Evolutionary conservation across 2,329 filamentous ascomycete genomes (phyloP).

Genomic region (Thelonectria olida): DNA sequence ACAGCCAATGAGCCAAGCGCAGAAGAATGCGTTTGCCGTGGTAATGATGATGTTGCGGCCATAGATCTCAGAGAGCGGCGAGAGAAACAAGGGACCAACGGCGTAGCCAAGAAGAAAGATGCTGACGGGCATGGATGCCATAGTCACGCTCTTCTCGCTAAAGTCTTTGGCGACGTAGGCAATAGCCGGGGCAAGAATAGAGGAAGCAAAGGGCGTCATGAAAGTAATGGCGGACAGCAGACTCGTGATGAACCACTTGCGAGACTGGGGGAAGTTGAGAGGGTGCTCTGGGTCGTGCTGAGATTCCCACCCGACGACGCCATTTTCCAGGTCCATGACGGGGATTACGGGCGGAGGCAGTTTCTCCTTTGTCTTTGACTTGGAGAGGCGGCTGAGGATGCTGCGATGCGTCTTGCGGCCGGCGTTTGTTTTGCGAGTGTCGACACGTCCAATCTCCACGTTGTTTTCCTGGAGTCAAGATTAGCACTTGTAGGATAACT

Average conservation of each 20-base stretch:
- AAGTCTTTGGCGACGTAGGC: conserved; percentile 55
- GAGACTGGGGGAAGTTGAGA: conserved; percentile 62
- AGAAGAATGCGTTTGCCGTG: conserved; percentile 67
- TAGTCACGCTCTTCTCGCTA: conserved; percentile 49
- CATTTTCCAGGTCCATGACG: conserved; percentile 58
- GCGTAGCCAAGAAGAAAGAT: conserved; percentile 70
- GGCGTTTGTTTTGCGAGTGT: conserved; percentile 26
- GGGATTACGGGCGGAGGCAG: conserved; percentile 52
- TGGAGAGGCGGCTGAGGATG: conserved; percentile 37
- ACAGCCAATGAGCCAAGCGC: conserved; percentile 71
- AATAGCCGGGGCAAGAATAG: conserved; percentile 65
- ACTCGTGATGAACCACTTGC: conserved; percentile 67
- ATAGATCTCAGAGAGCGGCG: conserved; percentile 71
- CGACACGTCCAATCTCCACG: conserved; percentile 27
- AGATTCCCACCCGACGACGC: conserved; percentile 68
- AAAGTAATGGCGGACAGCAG: conserved; percentile 70
- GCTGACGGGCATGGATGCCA: conserved; percentile 63
- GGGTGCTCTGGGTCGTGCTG: conserved; percentile 67
- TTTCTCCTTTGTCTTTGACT: conserved; percentile 39
- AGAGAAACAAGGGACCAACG: conserved; percentile 65
- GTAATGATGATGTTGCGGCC: conserved; percentile 67
- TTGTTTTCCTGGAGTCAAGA: conserved; percentile 17
- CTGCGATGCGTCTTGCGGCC: conserved; percentile 36
- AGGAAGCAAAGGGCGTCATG: conserved; percentile 72
- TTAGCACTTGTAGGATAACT: not conserved